These are phyloP conservation scores for Alternaria gaisen DNA, from an alignment of 2,329 filamentous ascomycete genomes.

Conservation along the genomic window DNA sequence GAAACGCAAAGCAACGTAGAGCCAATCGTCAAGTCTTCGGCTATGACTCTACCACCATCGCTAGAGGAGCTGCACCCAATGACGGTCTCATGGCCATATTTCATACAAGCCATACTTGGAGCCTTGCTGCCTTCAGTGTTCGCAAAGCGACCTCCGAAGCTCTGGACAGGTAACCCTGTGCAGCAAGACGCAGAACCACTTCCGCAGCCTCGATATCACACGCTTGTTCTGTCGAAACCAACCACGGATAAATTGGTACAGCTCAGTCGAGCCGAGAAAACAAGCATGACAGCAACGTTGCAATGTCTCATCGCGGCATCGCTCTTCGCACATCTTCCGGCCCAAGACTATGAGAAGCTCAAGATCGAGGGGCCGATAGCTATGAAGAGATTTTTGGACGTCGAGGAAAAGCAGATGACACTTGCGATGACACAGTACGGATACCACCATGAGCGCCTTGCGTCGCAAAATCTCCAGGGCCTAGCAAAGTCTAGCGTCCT, in stretches of 20 bases:
- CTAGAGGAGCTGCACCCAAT: constrained; percentile 55
- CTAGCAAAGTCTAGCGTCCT: neutral
- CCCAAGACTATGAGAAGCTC: constrained; percentile 42
- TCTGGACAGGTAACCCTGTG: constrained; percentile 36
- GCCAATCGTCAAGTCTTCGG: constrained; percentile 23
- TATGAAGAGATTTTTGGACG: constrained; percentile 45
- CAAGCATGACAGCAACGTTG: constrained; percentile 55
- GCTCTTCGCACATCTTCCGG: constrained; percentile 45
- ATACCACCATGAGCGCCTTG: constrained; percentile 17
- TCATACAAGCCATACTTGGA: constrained; percentile 47
- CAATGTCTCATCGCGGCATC: constrained; percentile 52
- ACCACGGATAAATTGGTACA: constrained; percentile 42
- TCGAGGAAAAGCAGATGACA: constrained; percentile 39
- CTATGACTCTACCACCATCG: constrained; percentile 48
- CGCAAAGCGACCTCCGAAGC: constrained; percentile 22
- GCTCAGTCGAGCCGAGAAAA: constrained; percentile 48
- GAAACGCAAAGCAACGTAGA: neutral
- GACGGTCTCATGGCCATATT: constrained; percentile 48
- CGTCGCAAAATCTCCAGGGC: neutral
- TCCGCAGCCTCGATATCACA: constrained; percentile 37
- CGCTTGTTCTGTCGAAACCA: constrained; percentile 43
- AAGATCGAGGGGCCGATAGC: constrained; percentile 50
- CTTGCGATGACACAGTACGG: constrained; percentile 34
- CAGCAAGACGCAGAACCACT: constrained; percentile 18
- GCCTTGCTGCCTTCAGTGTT: constrained; percentile 43